Evolutionary conservation across 371 early-diverging fungal genomes (phyloP).

Genomic region (Antonospora locustae): DNA sequence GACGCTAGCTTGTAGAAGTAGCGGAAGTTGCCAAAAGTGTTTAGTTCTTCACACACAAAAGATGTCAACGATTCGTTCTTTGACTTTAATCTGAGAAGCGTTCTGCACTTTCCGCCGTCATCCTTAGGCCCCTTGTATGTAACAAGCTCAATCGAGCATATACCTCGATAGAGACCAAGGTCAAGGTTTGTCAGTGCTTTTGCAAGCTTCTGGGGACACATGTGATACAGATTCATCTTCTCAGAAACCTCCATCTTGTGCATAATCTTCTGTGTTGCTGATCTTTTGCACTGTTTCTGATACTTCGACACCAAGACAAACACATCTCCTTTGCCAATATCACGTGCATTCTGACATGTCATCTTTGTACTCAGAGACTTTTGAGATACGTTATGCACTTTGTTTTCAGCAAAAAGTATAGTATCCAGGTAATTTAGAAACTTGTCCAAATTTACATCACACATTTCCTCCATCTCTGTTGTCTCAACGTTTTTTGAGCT

Average conservation of each 20-base stretch:
- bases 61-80: slow-evolving; percentile 10
- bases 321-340: too few species aligned
- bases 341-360: too few species aligned
- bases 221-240: neutral
- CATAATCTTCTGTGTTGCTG: too few species aligned
- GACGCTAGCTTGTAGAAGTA: slow-evolving; percentile 13
- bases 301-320: too few species aligned
- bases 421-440: too few species aligned
- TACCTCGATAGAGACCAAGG: slow-evolving; percentile 1
- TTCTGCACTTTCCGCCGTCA: neutral
- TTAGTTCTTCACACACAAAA: neutral
- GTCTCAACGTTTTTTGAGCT: too few species aligned
- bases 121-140: slow-evolving; percentile 13
- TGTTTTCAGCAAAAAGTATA: too few species aligned
- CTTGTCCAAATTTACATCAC: too few species aligned
- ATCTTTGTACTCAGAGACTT: too few species aligned
- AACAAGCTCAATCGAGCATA: slow-evolving; percentile 13
- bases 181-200: slow-evolving; percentile 4
- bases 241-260: slow-evolving; percentile 5
- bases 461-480: too few species aligned
- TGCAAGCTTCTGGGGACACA: slow-evolving; percentile 7
- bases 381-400: too few species aligned
- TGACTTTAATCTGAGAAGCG: neutral
- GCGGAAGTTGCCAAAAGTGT: neutral
- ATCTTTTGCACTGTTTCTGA: too few species aligned